phyloP scores from a whole-genome alignment of 768 basidiomycete species.

The Mrakia gelida region DNA sequence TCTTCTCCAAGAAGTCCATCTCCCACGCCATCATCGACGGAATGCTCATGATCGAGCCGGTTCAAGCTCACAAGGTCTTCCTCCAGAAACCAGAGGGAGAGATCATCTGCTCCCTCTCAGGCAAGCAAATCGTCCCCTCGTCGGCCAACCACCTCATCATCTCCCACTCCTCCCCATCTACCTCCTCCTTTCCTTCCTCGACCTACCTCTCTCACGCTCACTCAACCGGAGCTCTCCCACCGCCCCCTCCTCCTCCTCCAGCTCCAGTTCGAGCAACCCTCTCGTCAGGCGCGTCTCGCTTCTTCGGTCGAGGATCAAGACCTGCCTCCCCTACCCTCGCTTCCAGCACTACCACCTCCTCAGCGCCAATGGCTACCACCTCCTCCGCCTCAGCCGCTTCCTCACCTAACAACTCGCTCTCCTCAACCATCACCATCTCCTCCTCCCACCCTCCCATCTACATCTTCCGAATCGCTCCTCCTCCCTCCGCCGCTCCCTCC shows the following conservation, averaged over 20 bases:
- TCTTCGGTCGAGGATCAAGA: conserved; percentile 40
- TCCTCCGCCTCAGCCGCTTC: conserved; percentile 32
- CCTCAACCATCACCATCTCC: conserved; percentile 10
- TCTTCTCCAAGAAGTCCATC: conserved; percentile 67
- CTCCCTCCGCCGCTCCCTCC: conserved; percentile 26
- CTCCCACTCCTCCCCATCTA: background rate
- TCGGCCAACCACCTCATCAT: conserved; percentile 1
- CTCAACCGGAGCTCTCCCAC: conserved; percentile 16
- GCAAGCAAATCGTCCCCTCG: conserved; percentile 45
- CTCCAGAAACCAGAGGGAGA: conserved; percentile 42
- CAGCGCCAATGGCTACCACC: conserved; percentile 7
- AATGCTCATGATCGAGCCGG: conserved; percentile 82
- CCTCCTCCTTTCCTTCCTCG: conserved; percentile 33
- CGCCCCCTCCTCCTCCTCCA: conserved; percentile 32
- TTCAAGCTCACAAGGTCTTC: conserved; percentile 48
- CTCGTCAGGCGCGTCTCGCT: conserved; percentile 11
- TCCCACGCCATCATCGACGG: conserved; percentile 78
- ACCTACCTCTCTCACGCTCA: background rate
- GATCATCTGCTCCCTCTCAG: conserved; percentile 76
- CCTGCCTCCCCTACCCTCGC: conserved; percentile 39
- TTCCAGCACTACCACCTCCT: conserved; percentile 13
- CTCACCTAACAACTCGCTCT: background rate
- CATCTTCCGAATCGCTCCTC: conserved; percentile 44
- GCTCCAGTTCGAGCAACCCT: background rate
- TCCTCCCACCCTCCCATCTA: conserved; percentile 35